Evolutionary conservation across 1,284 basidiomycete genomes (phyloP).

Genomic region (Moesziomyces aphidis): DNA sequence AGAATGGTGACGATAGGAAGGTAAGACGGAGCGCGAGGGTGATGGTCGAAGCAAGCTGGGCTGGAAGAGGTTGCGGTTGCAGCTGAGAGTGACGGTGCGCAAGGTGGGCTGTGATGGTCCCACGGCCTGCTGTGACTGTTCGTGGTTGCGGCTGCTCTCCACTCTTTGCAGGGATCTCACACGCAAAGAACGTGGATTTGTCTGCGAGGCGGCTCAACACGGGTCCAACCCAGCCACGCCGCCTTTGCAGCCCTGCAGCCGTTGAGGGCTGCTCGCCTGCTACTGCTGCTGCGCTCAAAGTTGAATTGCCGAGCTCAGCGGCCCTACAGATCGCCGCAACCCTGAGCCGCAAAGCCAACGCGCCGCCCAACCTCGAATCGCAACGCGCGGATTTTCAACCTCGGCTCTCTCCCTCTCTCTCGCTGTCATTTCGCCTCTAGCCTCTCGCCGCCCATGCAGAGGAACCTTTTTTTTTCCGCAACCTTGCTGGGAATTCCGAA

Average conservation of each 20-base stretch:
- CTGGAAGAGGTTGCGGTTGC: no score
- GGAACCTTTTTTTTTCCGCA: no score
- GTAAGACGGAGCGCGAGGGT: no score
- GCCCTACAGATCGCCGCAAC: neutral
- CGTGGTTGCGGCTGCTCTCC: no score
- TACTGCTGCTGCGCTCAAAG: neutral
- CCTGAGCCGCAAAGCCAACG: neutral
- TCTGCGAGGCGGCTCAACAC: neutral
- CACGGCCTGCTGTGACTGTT: no score
- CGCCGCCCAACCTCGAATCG: slow-evolving; percentile 1
- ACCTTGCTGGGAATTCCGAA: neutral
- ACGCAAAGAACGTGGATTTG: no score
- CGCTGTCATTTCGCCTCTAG: no score
- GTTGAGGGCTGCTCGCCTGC: neutral
- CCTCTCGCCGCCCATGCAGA: no score
- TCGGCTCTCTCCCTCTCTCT: neutral
- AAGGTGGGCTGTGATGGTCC: no score
- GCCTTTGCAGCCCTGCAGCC: neutral
- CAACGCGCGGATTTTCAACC: slow-evolving; percentile 7
- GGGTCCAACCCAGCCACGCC: neutral
- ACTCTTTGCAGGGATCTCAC: no score
- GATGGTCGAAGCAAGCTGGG: no score
- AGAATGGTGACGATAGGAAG: neutral
- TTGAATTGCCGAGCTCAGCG: neutral
- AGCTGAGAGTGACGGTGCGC: no score